A percentile compares a stretch with the other conserved stretches of the same genome.
Conservation (phyloP, 331 rosid genomes). For the Quercus phellos region DNA sequence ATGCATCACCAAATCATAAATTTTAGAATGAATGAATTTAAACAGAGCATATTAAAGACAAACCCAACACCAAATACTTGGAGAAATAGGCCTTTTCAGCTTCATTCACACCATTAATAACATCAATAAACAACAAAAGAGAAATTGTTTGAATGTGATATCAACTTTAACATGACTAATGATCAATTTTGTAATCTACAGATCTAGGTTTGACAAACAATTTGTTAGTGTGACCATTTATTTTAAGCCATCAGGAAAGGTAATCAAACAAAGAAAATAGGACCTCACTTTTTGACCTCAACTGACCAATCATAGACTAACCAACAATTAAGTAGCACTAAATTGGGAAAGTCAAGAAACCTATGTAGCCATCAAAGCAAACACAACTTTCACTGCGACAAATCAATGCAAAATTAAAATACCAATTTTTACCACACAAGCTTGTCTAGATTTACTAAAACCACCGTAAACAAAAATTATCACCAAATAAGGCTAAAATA, state of each 20-base stretch:
- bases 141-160: background rate
- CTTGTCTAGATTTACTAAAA: background rate
- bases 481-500: background rate
- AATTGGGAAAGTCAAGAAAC: background rate
- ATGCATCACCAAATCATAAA: background rate
- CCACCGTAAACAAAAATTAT: background rate
- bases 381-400: background rate
- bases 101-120: background rate
- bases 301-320: background rate
- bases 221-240: background rate
- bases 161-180: background rate
- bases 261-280: background rate
- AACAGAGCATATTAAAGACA: background rate
- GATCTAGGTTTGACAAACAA: background rate
- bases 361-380: background rate
- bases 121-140: background rate
- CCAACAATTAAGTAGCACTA: background rate
- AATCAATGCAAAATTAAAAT: background rate
- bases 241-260: background rate
- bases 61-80: background rate
- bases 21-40: background rate
- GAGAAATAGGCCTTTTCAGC: background rate
- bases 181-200: background rate
- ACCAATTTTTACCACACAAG: background rate
- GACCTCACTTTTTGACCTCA: background rate